phyloP scores from a whole-genome alignment of 305 asterid species.

The Solanum hybrid region DNA sequence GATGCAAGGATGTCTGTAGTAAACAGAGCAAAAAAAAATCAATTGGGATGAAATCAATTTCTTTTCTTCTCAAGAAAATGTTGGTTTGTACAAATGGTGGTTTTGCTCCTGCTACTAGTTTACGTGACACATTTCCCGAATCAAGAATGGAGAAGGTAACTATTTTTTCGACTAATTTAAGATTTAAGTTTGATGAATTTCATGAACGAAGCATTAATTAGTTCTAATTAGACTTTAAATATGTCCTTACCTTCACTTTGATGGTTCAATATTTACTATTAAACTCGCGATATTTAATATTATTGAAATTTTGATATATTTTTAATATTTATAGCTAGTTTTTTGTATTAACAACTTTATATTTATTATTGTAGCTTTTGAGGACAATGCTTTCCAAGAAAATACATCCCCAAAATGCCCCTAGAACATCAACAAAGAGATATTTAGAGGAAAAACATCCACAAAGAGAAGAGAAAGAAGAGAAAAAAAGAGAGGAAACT shows the following conservation, averaged over 20 bases:
- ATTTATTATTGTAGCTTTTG: constrained; percentile 41
- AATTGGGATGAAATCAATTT: constrained; percentile 56
- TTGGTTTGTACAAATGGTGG: constrained; percentile 40
- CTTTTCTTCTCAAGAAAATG: constrained; percentile 76
- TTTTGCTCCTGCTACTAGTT: constrained; percentile 44
- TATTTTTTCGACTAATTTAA: not conserved
- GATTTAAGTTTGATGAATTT: not conserved
- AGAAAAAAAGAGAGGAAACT: constrained; percentile 12
- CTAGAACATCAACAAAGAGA: constrained; percentile 39
- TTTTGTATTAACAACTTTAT: not conserved
- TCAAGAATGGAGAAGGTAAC: constrained; percentile 80
- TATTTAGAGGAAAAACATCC: constrained; percentile 27
- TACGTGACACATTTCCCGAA: constrained; percentile 62
- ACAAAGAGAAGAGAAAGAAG: constrained; percentile 28
- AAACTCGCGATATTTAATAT: not conserved
- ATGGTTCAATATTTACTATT: not conserved
- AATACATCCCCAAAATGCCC: constrained; percentile 40
- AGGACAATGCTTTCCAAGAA: constrained; percentile 68
- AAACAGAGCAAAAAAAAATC: constrained; percentile 51
- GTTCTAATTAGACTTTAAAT: not conserved
- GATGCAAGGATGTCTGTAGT: constrained; percentile 66
- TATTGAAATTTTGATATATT: not conserved
- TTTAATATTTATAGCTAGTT: not conserved
- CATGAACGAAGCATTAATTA: not conserved
- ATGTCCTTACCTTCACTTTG: not conserved